These are phyloP conservation scores for Pinus taeda DNA, from an alignment of 75 land plant genomes.

Conservation along the genomic window DNA sequence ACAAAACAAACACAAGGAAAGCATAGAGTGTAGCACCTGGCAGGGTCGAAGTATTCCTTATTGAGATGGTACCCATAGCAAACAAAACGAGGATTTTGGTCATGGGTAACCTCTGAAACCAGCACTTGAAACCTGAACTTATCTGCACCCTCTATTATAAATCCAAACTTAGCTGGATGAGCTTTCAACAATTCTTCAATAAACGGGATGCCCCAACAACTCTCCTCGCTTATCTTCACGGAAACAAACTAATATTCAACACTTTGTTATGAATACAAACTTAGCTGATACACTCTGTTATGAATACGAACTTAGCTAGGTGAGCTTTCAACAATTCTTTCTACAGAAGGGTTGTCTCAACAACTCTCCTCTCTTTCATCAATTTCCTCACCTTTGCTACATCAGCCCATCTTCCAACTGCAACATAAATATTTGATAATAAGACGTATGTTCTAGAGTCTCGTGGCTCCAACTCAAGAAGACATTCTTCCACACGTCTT, in stretches of 20 bases:
- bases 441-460: constrained; percentile 18
- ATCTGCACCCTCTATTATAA: not conserved
- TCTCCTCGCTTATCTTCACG: not conserved
- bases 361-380: constrained; percentile 44
- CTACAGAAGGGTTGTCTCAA: too few species aligned
- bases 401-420: constrained; percentile 52
- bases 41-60: too few species aligned
- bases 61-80: too few species aligned
- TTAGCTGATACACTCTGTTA: too few species aligned
- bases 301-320: too few species aligned
- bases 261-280: too few species aligned
- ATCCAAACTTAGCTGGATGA: not conserved
- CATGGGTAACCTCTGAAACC: too few species aligned
- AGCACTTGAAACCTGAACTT: not conserved
- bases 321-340: too few species aligned
- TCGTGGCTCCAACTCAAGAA: not conserved
- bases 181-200: not conserved
- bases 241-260: too few species aligned
- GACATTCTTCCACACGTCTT: not conserved
- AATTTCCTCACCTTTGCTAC: constrained; percentile 41
- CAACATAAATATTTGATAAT: constrained; percentile 58
- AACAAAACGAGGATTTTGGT: too few species aligned
- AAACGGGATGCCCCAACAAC: not conserved
- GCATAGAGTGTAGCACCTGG: too few species aligned
- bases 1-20: too few species aligned